Evolutionary conservation across 345 rosid species (phyloP), one percentile per base, ranked within the genome.

Genomic region (Eutrema heterophyllum): DNA sequence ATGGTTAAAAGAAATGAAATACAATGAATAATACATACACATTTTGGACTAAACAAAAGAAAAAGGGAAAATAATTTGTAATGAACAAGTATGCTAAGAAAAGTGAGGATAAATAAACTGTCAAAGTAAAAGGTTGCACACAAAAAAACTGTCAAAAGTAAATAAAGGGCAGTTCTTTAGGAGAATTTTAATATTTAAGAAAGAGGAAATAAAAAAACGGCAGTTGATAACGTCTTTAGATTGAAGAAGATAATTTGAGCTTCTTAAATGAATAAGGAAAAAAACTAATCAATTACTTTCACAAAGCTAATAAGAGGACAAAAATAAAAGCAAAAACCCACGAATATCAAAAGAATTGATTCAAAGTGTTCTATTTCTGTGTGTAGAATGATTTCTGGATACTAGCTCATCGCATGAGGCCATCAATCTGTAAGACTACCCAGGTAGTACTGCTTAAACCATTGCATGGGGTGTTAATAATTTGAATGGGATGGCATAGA

Each of bases 241-340:
- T 21, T 30, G 35, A 33, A 39, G 9, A 48, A 29, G 16, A 70
- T 36, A 58, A 48, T n/a, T 32, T 7, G 32, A 59, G 40, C 24
- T 21, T 3, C 18, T 36, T 38, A 36, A 27, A 16, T 6, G 6
- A 56, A 5, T 4, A 48, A 38, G 21, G 8, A 39, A 39, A 8
- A 8, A 50, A 60, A 68, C 5, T 32, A 74, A 74, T 49, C 49
- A 36, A 8, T 39, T 39, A 29, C 9, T 59, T 45, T 32, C 44
- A 43, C 24, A 58, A 59, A 75, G 14, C 40, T 52, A 52, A 35
- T 50, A 52, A 61, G 18, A 75, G 41, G 70, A 55, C 71, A 70
- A 70, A 77, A 36, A 14, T 18, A 48, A n/a, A 48, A n/a, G 24
- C 0, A 6, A 27, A 11, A 58, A 60, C 15, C 15, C 14, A 16